These are phyloP conservation scores for Saccharomycopsis javanensis DNA, from an alignment of 805 yeast genomes.

Conservation along the genomic window DNA sequence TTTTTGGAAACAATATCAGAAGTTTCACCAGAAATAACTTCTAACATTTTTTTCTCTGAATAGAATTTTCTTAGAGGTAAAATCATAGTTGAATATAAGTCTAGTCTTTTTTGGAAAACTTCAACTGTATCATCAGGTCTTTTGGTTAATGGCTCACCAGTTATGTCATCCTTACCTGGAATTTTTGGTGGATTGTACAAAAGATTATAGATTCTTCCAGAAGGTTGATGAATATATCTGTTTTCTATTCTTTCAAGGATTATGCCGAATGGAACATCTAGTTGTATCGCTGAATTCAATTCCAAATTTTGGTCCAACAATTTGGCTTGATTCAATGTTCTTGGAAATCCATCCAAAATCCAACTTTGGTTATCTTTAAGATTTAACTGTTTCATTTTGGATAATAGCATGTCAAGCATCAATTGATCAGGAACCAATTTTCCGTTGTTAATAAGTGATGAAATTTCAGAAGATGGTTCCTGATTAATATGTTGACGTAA, in stretches of 20 bases:
- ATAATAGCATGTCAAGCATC: conserved; percentile 49
- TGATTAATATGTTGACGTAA: conserved; percentile 62
- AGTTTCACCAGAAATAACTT: conserved; percentile 61
- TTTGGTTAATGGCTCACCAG: conserved; percentile 77
- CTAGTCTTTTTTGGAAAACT: conserved; percentile 59
- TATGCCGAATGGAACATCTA: conserved; percentile 78
- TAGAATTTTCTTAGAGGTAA: conserved; percentile 62
- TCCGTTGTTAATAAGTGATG: conserved; percentile 50
- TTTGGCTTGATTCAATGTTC: conserved; percentile 66
- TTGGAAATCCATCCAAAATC: conserved; percentile 88
- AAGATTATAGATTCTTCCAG: conserved; percentile 80
- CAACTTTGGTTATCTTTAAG: conserved; percentile 45
- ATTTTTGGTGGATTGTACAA: conserved; percentile 84
- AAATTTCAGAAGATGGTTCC: conserved; percentile 47
- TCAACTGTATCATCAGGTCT: conserved; percentile 77
- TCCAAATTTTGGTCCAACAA: conserved; percentile 29
- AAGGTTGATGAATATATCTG: conserved; percentile 73
- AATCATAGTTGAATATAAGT: conserved; percentile 47
- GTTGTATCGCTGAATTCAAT: conserved; percentile 72
- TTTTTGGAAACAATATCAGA: conserved; percentile 80
- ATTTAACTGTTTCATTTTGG: conserved; percentile 33
- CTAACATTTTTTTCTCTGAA: conserved; percentile 35
- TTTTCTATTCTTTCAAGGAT: conserved; percentile 75
- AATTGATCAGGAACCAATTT: conserved; percentile 61
- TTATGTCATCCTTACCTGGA: conserved; percentile 74